These are phyloP conservation scores for Geosmithia putterillii DNA, from an alignment of 2,329 filamentous ascomycete species.

Conservation along the genomic window DNA sequence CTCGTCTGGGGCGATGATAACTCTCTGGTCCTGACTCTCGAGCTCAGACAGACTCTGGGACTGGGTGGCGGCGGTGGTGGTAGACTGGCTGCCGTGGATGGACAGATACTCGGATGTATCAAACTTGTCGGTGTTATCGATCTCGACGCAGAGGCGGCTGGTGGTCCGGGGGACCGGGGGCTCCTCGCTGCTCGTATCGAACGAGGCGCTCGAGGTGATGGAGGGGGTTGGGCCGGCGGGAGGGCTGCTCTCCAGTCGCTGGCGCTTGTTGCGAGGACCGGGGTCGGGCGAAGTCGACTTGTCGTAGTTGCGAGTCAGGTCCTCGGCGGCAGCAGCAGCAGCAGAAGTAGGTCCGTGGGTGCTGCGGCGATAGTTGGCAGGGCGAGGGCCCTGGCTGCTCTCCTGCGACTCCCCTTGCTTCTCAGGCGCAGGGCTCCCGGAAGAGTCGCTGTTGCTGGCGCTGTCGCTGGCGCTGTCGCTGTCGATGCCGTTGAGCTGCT, in stretches of 20 bases:
- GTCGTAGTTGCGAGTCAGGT: no score
- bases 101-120: slow-evolving; percentile 22
- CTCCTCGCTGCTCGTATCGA: slow-evolving; percentile 9
- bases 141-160: slow-evolving; percentile 13
- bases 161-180: background rate
- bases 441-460: background rate
- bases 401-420: slow-evolving; percentile 3
- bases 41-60: slow-evolving; percentile 20
- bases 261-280: slow-evolving; percentile 7
- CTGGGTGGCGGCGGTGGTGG: slow-evolving; percentile 13
- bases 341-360: background rate
- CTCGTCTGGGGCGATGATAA: slow-evolving; percentile 14
- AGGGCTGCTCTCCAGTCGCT: slow-evolving; percentile 9
- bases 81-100: slow-evolving; percentile 6
- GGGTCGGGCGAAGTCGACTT: no score
- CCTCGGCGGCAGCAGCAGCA: background rate
- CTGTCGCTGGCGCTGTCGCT: background rate
- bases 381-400: slow-evolving; percentile 13
- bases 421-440: slow-evolving; percentile 1
- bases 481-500: background rate
- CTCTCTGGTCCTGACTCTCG: slow-evolving; percentile 19
- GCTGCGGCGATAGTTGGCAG: slow-evolving; percentile 12
- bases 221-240: slow-evolving; percentile 17
- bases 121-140: slow-evolving; percentile 16
- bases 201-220: slow-evolving; percentile 13